These are phyloP conservation scores for Candida argentea DNA, from an alignment of 805 yeast genomes.

Conservation along the genomic window DNA sequence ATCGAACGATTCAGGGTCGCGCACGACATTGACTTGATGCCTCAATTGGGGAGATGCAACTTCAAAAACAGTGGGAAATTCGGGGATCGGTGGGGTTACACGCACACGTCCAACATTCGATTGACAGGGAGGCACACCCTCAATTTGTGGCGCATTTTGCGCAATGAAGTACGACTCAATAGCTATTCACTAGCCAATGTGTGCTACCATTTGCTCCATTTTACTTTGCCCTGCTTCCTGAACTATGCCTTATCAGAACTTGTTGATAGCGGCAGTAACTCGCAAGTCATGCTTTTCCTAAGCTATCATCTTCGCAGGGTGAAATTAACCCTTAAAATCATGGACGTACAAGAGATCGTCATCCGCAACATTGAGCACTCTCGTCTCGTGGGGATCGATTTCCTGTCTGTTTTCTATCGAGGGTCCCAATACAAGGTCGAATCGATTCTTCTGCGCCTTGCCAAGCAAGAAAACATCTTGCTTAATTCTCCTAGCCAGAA, in stretches of 20 bases:
- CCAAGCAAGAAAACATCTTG: conserved; percentile 66
- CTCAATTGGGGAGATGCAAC: conserved; percentile 51
- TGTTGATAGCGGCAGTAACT: conserved; percentile 28
- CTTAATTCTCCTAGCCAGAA: conserved; percentile 69
- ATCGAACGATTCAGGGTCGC: conserved; percentile 47
- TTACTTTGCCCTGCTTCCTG: conserved; percentile 54
- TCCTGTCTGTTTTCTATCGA: conserved; percentile 73
- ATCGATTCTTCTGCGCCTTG: conserved; percentile 63
- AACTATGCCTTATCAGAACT: conserved; percentile 35
- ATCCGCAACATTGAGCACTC: conserved; percentile 74
- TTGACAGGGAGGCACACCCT: conserved; percentile 77
- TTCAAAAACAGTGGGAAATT: conserved; percentile 39
- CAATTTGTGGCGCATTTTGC: conserved; percentile 74
- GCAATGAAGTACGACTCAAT: conserved; percentile 51
- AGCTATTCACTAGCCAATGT: conserved; percentile 73
- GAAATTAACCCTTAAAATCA: conserved; percentile 33
- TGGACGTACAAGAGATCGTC: conserved; percentile 56
- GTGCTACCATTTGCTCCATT: conserved; percentile 56
- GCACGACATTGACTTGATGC: conserved; percentile 44
- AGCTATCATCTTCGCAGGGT: conserved; percentile 39
- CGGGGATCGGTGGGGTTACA: conserved; percentile 72
- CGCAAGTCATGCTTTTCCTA: conserved; percentile 22
- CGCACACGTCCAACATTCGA: conserved; percentile 60
- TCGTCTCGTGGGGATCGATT: conserved; percentile 80
- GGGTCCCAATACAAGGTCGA: conserved; percentile 96